A percentile compares a stretch with the other conserved stretches of the same genome.
Conservation (phyloP, 805 yeast genomes). For the Schwanniomyces sp. region DNA sequence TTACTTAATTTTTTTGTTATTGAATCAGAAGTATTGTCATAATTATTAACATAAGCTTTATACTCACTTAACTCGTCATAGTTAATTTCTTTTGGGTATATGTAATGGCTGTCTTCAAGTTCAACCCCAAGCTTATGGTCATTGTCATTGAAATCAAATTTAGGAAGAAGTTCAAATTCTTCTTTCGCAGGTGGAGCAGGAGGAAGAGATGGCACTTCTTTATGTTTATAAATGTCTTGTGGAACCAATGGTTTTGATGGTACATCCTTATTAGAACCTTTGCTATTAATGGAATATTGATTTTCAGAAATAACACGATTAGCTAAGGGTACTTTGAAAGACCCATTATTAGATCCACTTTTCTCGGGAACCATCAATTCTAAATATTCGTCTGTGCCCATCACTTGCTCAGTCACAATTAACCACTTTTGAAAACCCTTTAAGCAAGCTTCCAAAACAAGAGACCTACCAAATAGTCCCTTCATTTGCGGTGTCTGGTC, state of each 20-base stretch:
- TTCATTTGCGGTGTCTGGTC: conserved; percentile 70
- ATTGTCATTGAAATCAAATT: conserved; percentile 18
- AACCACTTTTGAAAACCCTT: conserved; percentile 81
- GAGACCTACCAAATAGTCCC: conserved; percentile 74
- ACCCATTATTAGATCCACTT: conserved; percentile 13
- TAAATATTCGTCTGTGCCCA: conserved; percentile 37
- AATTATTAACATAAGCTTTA: conserved; percentile 5
- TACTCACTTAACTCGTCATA: conserved; percentile 19
- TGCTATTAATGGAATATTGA: neutral
- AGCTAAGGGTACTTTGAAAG: no score
- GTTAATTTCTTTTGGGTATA: conserved; percentile 9
- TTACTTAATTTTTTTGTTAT: neutral
- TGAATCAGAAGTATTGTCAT: neutral
- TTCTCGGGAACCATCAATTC: conserved; percentile 3
- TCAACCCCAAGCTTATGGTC: conserved; percentile 15
- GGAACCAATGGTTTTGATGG: conserved; percentile 11
- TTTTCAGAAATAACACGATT: neutral
- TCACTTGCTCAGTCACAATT: conserved; percentile 65
- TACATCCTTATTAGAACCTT: conserved; percentile 17
- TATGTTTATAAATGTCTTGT: conserved; percentile 10
- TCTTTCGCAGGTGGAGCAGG: conserved; percentile 21
- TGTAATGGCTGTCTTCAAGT: neutral
- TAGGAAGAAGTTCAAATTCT: conserved; percentile 8
- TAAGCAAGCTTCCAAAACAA: conserved; percentile 78
- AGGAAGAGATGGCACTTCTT: conserved; percentile 24